These are phyloP conservation scores for Ceratocystiopsis minuta DNA, from an alignment of 2,329 filamentous ascomycete genomes.

Conservation along the genomic window DNA sequence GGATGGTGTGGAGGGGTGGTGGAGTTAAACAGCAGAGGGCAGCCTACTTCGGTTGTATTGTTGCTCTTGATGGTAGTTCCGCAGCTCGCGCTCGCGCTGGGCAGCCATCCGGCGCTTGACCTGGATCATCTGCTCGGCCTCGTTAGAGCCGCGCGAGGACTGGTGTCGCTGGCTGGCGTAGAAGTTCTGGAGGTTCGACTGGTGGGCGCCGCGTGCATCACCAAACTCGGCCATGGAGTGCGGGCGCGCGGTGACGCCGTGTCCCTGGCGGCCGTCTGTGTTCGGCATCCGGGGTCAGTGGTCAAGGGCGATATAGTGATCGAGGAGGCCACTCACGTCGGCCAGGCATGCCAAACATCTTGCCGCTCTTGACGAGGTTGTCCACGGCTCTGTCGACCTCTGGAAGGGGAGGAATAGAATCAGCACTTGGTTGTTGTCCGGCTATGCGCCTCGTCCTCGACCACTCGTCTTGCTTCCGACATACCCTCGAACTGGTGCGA, in stretches of 20 bases:
- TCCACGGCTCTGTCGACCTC: slow-evolving; percentile 94
- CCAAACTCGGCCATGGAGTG: slow-evolving; percentile 74
- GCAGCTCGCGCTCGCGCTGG: slow-evolving; percentile 94
- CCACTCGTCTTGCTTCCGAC: slow-evolving; percentile 5
- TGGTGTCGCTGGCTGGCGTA: slow-evolving; percentile 90
- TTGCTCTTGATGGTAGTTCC: slow-evolving; percentile 99
- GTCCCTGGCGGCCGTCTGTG: slow-evolving; percentile 53
- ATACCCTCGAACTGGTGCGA: slow-evolving; percentile 20
- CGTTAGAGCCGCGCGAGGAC: slow-evolving; percentile 62
- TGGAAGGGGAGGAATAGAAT: slow-evolving; percentile 20
- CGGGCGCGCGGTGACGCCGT: slow-evolving; percentile 49
- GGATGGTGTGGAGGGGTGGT: no score
- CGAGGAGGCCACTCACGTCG: slow-evolving; percentile 65
- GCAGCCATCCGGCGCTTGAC: slow-evolving; percentile 98
- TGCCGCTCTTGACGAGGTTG: slow-evolving; percentile 91
- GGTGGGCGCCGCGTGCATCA: slow-evolving; percentile 49
- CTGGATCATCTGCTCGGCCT: slow-evolving; percentile 97
- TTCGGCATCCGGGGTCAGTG: slow-evolving; percentile 1
- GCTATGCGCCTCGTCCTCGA: background rate
- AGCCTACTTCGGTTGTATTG: slow-evolving; percentile 99
- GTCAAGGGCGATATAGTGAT: background rate
- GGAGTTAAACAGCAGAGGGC: slow-evolving; percentile 50
- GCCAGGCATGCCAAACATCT: slow-evolving; percentile 53
- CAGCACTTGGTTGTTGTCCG: background rate
- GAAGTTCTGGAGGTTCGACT: slow-evolving; percentile 78